Percentiles rank a stretch among this genome's conserved stretches.
phyloP scores from a whole-genome alignment of 2,329 filamentous ascomycete species.

The Diplodia seriata region DNA sequence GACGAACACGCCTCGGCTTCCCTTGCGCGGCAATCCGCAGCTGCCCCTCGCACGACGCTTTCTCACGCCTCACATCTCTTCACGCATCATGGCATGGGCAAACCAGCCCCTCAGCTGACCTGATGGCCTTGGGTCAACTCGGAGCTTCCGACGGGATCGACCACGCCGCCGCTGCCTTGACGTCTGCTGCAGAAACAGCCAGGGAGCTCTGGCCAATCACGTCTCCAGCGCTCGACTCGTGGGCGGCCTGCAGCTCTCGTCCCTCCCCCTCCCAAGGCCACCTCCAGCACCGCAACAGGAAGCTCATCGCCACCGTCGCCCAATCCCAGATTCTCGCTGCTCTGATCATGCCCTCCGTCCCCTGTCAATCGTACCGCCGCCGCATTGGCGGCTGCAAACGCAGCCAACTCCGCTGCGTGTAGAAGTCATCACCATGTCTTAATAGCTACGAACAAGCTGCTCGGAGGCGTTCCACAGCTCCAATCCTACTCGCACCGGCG shows the following conservation, averaged over 20 bases:
- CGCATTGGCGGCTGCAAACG: conserved; percentile 7
- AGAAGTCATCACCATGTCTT: not conserved
- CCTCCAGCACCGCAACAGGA: conserved; percentile 8
- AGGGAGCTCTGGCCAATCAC: conserved; percentile 1
- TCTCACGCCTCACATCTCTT: not conserved
- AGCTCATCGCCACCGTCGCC: conserved; percentile 10
- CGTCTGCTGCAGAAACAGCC: not conserved
- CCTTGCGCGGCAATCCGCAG: not conserved
- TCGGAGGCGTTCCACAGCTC: not conserved
- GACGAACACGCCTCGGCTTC: not conserved
- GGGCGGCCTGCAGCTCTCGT: not conserved
- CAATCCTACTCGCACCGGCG: not conserved
- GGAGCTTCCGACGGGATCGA: not conserved
- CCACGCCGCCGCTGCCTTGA: not conserved
- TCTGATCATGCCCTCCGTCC: not conserved
- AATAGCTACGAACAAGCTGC: not conserved
- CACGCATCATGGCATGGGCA: too few species aligned
- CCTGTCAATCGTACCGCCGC: conserved; percentile 1
- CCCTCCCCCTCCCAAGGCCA: not conserved
- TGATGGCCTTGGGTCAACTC: too few species aligned
- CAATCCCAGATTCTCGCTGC: not conserved
- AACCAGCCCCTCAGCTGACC: too few species aligned
- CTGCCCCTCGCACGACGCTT: too few species aligned
- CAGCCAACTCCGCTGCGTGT: not conserved
- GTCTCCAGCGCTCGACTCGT: not conserved